Percentiles rank a stretch among this genome's conserved stretches.
These are phyloP conservation scores for Neurospora sp. DNA, from an alignment of 495 filamentous ascomycete species.

Conservation along the genomic window DNA sequence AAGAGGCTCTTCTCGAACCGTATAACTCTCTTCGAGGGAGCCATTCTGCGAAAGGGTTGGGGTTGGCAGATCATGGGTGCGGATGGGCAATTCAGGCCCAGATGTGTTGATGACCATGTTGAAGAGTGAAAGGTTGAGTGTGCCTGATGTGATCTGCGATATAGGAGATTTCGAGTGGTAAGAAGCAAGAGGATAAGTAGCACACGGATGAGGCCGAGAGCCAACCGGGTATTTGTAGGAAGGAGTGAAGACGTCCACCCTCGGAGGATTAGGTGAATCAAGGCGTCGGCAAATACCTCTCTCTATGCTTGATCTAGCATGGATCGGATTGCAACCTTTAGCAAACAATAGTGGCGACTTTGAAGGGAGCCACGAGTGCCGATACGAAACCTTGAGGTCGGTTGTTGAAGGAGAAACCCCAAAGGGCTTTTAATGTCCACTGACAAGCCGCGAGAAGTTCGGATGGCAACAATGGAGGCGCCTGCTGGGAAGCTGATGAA, in stretches of 20 bases:
- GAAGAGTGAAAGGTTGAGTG: neutral
- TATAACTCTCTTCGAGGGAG: conserved; percentile 16
- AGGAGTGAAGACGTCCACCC: neutral
- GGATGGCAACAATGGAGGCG: neutral
- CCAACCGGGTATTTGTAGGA: neutral
- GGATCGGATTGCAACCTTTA: neutral
- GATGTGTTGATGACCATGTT: conserved; percentile 9
- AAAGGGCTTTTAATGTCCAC: neutral
- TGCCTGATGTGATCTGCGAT: neutral
- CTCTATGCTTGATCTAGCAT: neutral
- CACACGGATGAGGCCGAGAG: neutral
- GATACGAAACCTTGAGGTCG: neutral
- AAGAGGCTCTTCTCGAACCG: conserved; percentile 32
- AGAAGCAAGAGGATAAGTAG: neutral
- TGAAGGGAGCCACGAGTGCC: neutral
- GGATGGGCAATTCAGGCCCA: neutral
- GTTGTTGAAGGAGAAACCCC: neutral
- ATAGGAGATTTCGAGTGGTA: neutral
- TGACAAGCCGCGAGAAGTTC: neutral
- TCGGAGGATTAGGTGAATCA: neutral
- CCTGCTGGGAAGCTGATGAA: neutral
- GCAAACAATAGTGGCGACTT: neutral
- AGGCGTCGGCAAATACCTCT: neutral
- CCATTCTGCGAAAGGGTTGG: neutral
- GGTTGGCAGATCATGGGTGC: conserved; percentile 1